A percentile compares a stretch with the other conserved stretches of the same genome.
Evolutionary conservation across 2,329 filamentous ascomycete genomes (phyloP).

Genomic region (Aspergillus caelatus): DNA sequence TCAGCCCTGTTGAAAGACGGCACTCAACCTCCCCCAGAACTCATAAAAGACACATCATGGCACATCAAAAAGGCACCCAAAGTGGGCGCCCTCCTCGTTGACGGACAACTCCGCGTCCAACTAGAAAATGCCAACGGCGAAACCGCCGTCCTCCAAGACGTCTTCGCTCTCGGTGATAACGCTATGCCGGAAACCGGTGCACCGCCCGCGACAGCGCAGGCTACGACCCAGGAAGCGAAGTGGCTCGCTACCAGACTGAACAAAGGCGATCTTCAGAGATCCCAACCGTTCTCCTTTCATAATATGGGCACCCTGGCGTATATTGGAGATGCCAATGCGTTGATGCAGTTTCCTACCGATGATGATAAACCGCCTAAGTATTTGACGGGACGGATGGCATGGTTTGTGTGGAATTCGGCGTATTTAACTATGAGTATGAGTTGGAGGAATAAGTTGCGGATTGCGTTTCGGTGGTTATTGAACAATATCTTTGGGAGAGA

Average conservation of each 20-base stretch:
- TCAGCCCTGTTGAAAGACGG: conserved; percentile 33
- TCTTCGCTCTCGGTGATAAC: conserved; percentile 61
- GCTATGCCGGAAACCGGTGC: conserved; percentile 55
- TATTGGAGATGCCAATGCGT: conserved; percentile 59
- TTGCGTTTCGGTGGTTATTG: conserved; percentile 46
- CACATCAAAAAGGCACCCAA: conserved; percentile 52
- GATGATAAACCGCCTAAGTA: conserved; percentile 24
- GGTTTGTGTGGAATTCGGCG: conserved; percentile 48
- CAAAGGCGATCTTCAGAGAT: conserved; percentile 42
- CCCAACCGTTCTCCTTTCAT: conserved; percentile 55
- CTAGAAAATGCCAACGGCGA: conserved; percentile 43
- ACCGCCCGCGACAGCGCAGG: conserved; percentile 62
- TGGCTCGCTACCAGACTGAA: conserved; percentile 62
- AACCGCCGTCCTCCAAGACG: conserved; percentile 53
- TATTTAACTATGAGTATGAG: conserved; percentile 52
- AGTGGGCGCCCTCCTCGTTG: conserved; percentile 56
- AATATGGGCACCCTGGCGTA: conserved; percentile 64
- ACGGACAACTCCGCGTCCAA: conserved; percentile 59
- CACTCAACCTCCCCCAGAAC: conserved; percentile 8
- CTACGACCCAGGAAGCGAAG: conserved; percentile 60
- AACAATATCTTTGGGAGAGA: conserved; percentile 49
- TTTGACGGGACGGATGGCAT: conserved; percentile 43
- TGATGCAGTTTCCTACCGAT: conserved; percentile 54
- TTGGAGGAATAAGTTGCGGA: conserved; percentile 48
- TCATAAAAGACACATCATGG: conserved; percentile 42